Evolutionary conservation across 192 early-diverging fungal genomes (phyloP), one percentile per base, ranked within the genome.

Genomic region (Podochytrium sp.): DNA sequence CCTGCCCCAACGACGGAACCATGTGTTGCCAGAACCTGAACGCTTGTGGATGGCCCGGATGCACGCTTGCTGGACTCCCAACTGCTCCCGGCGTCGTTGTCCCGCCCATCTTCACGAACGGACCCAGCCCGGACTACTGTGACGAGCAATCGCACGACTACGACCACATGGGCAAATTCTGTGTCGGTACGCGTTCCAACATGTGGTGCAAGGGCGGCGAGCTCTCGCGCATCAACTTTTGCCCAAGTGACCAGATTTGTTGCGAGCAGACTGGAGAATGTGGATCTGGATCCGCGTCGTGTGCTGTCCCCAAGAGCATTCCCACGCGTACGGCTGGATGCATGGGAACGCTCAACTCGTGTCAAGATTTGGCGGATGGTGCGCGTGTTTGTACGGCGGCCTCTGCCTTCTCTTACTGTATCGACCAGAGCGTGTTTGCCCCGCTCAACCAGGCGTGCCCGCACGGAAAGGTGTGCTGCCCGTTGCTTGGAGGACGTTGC

Each of bases 381-480:
- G 66, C 66, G 14, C 47, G 66, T 51, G 65, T 67, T 55, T 75
- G 63, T 40, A 75, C 64, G 6, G 74, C 64, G 7, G 2, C 38
- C 1, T 67, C 66, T 35, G 57, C 74, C 1, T 75, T 75, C 42
- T 56, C 47, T 29, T 75, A 75, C 64, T 66, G 53, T 59, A 6
- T 67, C 2, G 64, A 75, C 53, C 33, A 67, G 25, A 74, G 35
- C 6, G 74, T 58, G 1, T 67, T 66, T 33, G 50, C 55, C 18
- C 38, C 52, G 16, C 37, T 41, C 1, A 10, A 47, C n/a, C 71
- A 72, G 53, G 27, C 6, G 10, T 75, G 74, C 74, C 51, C 74
- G 23, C 34, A 33, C 16, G 74, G 74, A 23, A 40, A 25, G 30
- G 12, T 53, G 34, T 75, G 74, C 41, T 75, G 74, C 64, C 66